A percentile compares a stretch with the other conserved stretches of the same genome.
phyloP scores from a whole-genome alignment of 1,139 yeast species.

The Yamadazyma sp. region DNA sequence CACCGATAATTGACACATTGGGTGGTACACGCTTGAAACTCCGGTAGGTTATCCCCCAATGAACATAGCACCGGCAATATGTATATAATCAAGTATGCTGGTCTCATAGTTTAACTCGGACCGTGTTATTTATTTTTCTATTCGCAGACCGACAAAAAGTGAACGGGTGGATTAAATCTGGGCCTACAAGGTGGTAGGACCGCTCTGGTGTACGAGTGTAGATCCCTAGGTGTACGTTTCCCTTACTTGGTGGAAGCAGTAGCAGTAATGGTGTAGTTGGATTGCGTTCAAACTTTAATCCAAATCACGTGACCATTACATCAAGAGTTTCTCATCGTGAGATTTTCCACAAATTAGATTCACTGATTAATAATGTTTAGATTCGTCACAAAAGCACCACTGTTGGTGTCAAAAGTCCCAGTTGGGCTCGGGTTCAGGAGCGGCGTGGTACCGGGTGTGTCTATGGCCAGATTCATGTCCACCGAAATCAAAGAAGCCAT shows the following conservation, averaged over 20 bases:
- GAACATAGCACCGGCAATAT: conserved; percentile 15
- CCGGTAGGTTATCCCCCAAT: conserved; percentile 31
- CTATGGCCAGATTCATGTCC: conserved; percentile 54
- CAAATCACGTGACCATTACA: no score
- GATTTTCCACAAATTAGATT: conserved; percentile 7
- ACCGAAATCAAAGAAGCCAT: conserved; percentile 82
- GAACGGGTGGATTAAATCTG: no score
- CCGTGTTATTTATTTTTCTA: background rate
- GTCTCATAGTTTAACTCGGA: background rate
- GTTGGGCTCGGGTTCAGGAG: conserved; percentile 26
- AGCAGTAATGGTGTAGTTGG: background rate
- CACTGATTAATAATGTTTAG: conserved; percentile 12
- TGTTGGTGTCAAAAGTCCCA: conserved; percentile 22
- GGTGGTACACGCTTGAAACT: conserved; percentile 22
- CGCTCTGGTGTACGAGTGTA: background rate
- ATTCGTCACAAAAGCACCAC: conserved; percentile 4
- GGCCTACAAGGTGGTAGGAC: no score
- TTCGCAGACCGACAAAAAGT: background rate
- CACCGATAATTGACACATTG: conserved; percentile 12
- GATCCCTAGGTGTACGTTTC: no score
- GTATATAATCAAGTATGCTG: background rate
- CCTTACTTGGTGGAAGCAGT: no score
- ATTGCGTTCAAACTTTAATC: no score
- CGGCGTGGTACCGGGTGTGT: conserved; percentile 19
- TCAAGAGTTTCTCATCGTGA: background rate